phyloP scores from a whole-genome alignment of 2,329 filamentous ascomycete species.

The Aspergillus sojae region DNA sequence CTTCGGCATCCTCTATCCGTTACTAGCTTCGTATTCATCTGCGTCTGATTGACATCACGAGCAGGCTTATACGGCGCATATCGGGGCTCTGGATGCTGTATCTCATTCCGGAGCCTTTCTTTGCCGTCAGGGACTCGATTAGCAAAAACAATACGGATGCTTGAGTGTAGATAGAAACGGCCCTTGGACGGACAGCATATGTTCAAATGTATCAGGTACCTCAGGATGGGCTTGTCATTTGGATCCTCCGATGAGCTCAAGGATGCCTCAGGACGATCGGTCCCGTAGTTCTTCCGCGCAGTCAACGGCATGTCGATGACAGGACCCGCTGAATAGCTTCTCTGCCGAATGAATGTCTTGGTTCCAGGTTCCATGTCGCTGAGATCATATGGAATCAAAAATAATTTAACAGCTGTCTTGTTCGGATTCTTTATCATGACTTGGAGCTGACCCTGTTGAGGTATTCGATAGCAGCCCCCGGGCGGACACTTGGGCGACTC shows the following conservation, averaged over 20 bases:
- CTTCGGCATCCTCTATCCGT: slow-evolving; percentile 63
- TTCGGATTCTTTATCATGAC: slow-evolving; percentile 98
- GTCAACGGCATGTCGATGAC: slow-evolving; percentile 71
- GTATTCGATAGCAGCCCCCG: slow-evolving; percentile 90
- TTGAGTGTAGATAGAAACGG: slow-evolving; percentile 88
- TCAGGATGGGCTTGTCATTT: slow-evolving; percentile 67
- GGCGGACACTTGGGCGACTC: slow-evolving; percentile 69
- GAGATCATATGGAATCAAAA: slow-evolving; percentile 90
- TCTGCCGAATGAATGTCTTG: slow-evolving; percentile 94
- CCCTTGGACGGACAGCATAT: slow-evolving; percentile 85
- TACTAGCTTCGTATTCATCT: slow-evolving; percentile 54
- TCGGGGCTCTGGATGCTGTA: slow-evolving; percentile 82
- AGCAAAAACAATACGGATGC: slow-evolving; percentile 90
- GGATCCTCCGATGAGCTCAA: slow-evolving; percentile 45
- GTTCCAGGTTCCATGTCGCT: slow-evolving; percentile 89
- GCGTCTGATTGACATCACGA: slow-evolving; percentile 45
- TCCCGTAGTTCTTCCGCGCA: slow-evolving; percentile 47
- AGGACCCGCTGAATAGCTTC: slow-evolving; percentile 85
- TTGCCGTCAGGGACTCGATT: slow-evolving; percentile 95
- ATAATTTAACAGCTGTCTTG: slow-evolving; percentile 96
- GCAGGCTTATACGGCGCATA: slow-evolving; percentile 80
- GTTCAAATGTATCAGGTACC: slow-evolving; percentile 90
- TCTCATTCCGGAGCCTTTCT: slow-evolving; percentile 86
- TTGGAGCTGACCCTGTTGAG: slow-evolving; percentile 89
- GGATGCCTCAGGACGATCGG: slow-evolving; percentile 58